Evolutionary conservation across 441 rosid genomes (phyloP).

Genomic region (Populus hybrid): DNA sequence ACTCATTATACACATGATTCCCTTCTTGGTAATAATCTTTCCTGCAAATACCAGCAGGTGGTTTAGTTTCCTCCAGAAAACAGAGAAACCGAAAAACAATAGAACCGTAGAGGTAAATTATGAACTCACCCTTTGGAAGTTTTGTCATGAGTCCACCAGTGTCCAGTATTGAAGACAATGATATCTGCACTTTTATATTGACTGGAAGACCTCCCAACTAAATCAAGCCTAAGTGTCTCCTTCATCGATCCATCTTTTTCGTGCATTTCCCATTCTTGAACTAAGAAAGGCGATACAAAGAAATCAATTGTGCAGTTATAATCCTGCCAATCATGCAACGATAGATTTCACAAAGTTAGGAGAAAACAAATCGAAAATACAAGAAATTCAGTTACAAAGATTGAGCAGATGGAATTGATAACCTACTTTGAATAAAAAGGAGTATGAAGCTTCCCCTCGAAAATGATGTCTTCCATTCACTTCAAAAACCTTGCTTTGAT

Average conservation of each 20-base stretch:
- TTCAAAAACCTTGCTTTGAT: conserved; percentile 65
- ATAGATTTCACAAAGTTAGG: not conserved
- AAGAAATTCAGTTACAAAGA: not conserved
- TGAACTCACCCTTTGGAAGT: too few relatives aligned
- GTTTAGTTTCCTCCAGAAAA: too few relatives aligned
- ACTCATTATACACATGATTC: too few relatives aligned
- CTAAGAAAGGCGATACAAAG: conserved; percentile 87
- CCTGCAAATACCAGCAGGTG: too few relatives aligned
- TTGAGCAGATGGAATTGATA: not conserved
- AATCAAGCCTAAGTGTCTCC: conserved; percentile 85
- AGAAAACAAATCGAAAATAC: not conserved
- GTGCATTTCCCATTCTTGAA: conserved; percentile 72
- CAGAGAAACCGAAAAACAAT: too few relatives aligned
- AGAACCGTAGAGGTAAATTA: too few relatives aligned
- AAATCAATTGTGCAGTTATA: conserved; percentile 68
- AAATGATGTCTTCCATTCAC: conserved; percentile 66
- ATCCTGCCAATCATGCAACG: conserved; percentile 46
- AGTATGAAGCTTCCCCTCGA: conserved; percentile 72
- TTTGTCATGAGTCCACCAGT: conserved; percentile 99
- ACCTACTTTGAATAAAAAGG: conserved; percentile 73
- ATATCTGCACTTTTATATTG: conserved; percentile 70
- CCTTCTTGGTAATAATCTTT: too few relatives aligned
- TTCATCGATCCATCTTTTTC: conserved; percentile 55
- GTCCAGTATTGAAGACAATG: conserved; percentile 88
- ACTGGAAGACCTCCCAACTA: conserved; percentile 63